These are phyloP conservation scores for Camellia oleifera DNA, from an alignment of 179 eudicot species.

Conservation along the genomic window DNA sequence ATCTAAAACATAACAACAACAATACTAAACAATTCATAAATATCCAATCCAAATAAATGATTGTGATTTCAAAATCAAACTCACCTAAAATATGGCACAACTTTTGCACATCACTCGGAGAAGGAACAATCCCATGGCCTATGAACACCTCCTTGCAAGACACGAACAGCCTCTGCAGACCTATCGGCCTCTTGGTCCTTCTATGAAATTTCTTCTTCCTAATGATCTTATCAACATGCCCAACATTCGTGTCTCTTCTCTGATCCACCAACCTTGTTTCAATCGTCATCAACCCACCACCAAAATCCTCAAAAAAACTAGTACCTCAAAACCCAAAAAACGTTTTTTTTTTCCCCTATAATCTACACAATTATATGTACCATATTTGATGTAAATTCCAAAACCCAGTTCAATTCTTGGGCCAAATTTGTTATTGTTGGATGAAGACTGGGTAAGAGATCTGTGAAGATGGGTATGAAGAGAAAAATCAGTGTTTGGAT, in stretches of 20 bases:
- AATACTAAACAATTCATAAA: too few species aligned
- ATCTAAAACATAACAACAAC: not conserved
- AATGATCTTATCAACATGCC: constrained; percentile 26
- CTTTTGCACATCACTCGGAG: constrained; percentile 45
- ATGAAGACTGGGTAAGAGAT: not conserved
- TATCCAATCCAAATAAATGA: not conserved
- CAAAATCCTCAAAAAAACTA: not conserved
- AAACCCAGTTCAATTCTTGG: not conserved
- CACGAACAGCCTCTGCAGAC: constrained; percentile 52
- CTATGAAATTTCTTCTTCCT: constrained; percentile 36
- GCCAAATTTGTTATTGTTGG: not conserved
- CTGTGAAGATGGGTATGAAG: not conserved
- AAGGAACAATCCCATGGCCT: constrained; percentile 67
- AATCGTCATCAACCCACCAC: constrained; percentile 25
- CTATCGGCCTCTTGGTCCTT: constrained; percentile 23
- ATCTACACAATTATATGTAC: not conserved
- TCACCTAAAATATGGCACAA: constrained; percentile 62
- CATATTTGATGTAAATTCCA: not conserved
- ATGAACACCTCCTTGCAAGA: constrained; percentile 53
- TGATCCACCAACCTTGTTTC: constrained; percentile 39
- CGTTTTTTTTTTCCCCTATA: too few species aligned
- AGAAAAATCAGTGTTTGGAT: not conserved
- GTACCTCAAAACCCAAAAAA: too few species aligned
- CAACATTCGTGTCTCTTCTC: constrained; percentile 23
- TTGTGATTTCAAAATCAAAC: not conserved